Base-by-base conservation (phyloP, 306 rosid genomes). In the Spatholobus suberectus region DNA sequence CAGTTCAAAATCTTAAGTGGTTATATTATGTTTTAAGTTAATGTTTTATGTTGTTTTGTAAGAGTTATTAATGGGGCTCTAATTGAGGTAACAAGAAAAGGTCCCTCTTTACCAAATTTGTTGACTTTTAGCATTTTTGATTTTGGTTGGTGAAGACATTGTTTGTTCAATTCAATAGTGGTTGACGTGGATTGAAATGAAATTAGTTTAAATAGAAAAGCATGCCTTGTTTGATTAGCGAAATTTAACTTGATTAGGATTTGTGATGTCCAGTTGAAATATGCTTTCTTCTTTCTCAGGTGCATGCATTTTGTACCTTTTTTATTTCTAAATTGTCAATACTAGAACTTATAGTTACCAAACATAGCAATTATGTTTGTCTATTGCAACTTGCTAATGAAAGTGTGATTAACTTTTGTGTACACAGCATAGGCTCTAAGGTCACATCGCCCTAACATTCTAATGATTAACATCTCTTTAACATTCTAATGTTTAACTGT, bases 141-240 rank as follows among this genome's bases (percentile, higher is more conserved):
- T n/a, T n/a, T n/a, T 27, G 69, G 29, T 40, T 20, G 40, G 75
- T 26, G 71, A 37, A 57, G 18, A 37, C 52, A 46, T 76, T 83
- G 35, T 37, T 47, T 61, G 67, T 71, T 13, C 46, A 11, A 40
- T 26, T 73, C 54, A 70, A 57, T 75, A 65, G 35, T 78, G 61
- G 75, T 29, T 55, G 43, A 21, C 71, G 5, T 21, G 0, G 32
- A 29, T n/a, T 14, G 54, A 21, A 54, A 66, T 55, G 51, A 20
- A 4, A 4, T 4, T 2, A 35, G 12, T 32, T 78, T 14, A 27
- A 29, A 41, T 34, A 49, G 7, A 17, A 29, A 20, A 61, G 29
- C 73, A 46, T 21, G 34, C 27, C 34, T 32, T 23, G 26, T 63
- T 73, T 47, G 23, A 43, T 80, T 70, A 7, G 47, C 44, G 5